Evolutionary conservation across 2,329 filamentous ascomycete species (phyloP), one percentile per base, ranked within the genome.

Genomic region (Ophiobolus disseminans): DNA sequence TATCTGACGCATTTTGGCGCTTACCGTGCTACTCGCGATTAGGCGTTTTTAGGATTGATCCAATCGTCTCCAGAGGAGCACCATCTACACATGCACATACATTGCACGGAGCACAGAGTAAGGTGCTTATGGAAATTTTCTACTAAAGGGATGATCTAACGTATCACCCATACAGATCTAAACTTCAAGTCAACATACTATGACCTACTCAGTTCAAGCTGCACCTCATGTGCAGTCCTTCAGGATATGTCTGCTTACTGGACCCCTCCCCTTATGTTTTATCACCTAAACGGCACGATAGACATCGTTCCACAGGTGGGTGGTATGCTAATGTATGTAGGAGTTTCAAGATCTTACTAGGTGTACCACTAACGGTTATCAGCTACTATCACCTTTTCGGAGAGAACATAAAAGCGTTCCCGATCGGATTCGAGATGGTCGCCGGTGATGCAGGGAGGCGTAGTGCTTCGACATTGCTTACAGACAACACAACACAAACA

Each of bases 191-290:
- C 4, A 3, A 78, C 74, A 31, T 85, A 79, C 58, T 75, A 81
- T 0, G 77, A 83, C 31, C 81, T 96, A 11, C 65, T 80, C 4
- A 72, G 65, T 13, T 86, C 82, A 36, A 76, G 85, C 55, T 96
- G 91, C 76, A 94, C 90, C 1, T 92, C 90, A 9, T 96, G 91
- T 70, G 84, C 82, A 46, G 88, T 95, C 32, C 85, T 79, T 28
- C 80, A 93, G 75, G 91, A 96, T 75, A 88, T 86, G 75, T 96
- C 90, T n/a, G 86, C 85, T 23, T 96, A 96, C 77, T 96, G 91
- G 74, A 84, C 86, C 42, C 91, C 91, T 1, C 76, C 83, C 2
- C 68, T 96, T 55, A 92, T 93, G 76, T 96, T 96, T 73, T 74
- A 86, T 67, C 83, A 91, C 64, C 65, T 75, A 10, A 87, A 89